Conservation (phyloP, 1,284 basidiomycete species). For the Schizophyllum amplum region DNA sequence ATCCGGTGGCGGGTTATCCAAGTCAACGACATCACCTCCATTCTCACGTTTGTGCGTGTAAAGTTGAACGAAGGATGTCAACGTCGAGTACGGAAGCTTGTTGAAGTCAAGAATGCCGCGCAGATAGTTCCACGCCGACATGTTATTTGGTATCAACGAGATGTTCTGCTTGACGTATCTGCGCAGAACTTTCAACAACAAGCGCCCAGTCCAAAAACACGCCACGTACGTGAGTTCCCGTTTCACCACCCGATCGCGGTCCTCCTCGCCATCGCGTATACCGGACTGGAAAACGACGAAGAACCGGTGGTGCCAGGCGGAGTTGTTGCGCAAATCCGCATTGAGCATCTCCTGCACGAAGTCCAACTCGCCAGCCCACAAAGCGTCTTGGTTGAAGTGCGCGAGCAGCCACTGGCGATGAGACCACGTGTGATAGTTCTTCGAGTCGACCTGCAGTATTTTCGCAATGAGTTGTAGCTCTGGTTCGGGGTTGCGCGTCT, state of each 20-base stretch:
- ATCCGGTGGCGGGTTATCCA: conserved; percentile 67
- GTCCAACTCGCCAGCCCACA: conserved; percentile 75
- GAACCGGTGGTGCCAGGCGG: conserved; percentile 97
- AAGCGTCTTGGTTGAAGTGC: conserved; percentile 61
- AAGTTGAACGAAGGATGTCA: conserved; percentile 55
- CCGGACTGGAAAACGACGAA: conserved; percentile 81
- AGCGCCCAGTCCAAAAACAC: conserved; percentile 6
- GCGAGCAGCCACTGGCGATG: conserved; percentile 88
- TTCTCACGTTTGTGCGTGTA: conserved; percentile 40
- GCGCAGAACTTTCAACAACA: background rate
- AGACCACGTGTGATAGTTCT: conserved; percentile 97
- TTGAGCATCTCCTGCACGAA: conserved; percentile 74
- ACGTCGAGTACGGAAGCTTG: conserved; percentile 45
- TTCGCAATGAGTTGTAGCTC: conserved; percentile 78
- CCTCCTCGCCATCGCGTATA: conserved; percentile 47
- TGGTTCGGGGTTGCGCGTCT: conserved; percentile 40
- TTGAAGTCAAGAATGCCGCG: conserved; percentile 65
- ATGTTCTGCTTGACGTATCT: conserved; percentile 71
- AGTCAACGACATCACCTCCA: conserved; percentile 47
- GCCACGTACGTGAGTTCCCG: conserved; percentile 64
- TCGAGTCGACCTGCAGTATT: conserved; percentile 67
- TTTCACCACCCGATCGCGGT: conserved; percentile 46
- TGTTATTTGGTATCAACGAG: conserved; percentile 83
- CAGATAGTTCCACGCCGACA: conserved; percentile 92
- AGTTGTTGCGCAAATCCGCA: conserved; percentile 89